Base-by-base conservation (phyloP, 805 yeast genomes). In the Candida ascalaphidarum region DNA sequence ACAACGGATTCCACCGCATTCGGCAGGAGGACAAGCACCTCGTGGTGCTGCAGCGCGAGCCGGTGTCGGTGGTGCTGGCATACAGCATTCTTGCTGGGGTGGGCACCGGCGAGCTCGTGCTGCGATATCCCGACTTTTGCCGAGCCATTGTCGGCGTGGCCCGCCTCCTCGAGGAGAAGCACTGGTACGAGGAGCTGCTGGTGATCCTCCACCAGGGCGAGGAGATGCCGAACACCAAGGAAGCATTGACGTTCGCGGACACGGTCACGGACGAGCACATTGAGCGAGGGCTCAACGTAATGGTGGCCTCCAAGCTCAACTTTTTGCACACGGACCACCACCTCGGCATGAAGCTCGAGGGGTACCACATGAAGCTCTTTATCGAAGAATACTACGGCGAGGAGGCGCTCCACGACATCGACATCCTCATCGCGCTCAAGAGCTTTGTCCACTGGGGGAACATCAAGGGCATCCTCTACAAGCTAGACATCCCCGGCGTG, bases 321-420 rank as follows among this genome's bases (percentile, higher is more conserved):
- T 71, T 70, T 37, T 53, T 70, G 31, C 77, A 71, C 34, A 67
- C 76, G 1, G 77, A 71, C 41, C 78, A 71, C 40, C 72, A 65
- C 42, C 61, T 67, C 12, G 65, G 71, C 29, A 65, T 71, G n/a
- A 58, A 53, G 28, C 44, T 70, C 13, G 74, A 69, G 31, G 74
- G 75, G 1, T 35, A 41, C 22, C 63, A 56, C 35, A 46, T 71
- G 51, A 52, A 56, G 21, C 48, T 53, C 26, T 54, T 55, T 18
- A 57, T 69, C 24, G 37, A 37, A 13, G 50, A 54, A 22, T 53
- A 58, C 30, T 67, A 56, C 32, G 74, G 71, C 5, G 46, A 38
- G 4, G 62, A 51, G 3, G 58, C 63, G 0, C 35, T 68, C 16
- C 45, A 44, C 7, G 58, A 66, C 26, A 51, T 48, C 1, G 67